Conservation (phyloP, 2,329 filamentous ascomycete species). For the Monosporascus cannonballus region DNA sequence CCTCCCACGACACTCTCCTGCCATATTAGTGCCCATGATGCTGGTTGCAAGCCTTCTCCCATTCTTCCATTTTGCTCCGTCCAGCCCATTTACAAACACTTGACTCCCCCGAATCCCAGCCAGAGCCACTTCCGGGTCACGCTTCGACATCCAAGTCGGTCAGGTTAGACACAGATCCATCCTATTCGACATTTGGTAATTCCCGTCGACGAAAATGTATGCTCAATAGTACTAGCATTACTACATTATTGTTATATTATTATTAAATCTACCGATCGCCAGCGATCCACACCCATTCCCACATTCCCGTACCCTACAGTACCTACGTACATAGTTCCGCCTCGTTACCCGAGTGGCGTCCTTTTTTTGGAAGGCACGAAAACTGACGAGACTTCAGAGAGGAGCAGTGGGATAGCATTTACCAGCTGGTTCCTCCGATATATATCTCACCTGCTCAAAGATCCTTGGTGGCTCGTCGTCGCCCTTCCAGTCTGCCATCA, state of each 20-base stretch:
- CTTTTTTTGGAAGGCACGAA: too few relatives aligned
- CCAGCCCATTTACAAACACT: background rate
- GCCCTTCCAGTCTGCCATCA: background rate
- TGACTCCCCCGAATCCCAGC: background rate
- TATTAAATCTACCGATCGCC: background rate
- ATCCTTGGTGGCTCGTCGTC: background rate
- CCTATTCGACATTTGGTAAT: background rate
- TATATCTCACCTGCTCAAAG: too few relatives aligned
- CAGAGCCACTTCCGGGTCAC: background rate
- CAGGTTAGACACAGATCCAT: background rate
- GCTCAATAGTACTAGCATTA: background rate
- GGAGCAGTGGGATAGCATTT: too few relatives aligned
- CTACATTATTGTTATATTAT: background rate
- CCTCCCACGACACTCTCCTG: conserved; percentile 19
- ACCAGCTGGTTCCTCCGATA: too few relatives aligned
- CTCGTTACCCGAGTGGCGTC: too few relatives aligned
- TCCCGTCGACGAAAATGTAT: background rate
- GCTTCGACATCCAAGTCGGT: background rate
- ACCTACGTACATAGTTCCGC: too few relatives aligned
- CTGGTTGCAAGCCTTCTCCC: too few relatives aligned
- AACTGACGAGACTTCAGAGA: too few relatives aligned
- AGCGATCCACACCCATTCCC: background rate
- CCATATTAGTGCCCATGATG: conserved; percentile 20
- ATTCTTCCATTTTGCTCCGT: conserved; percentile 6
- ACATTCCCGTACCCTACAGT: background rate